Base-by-base conservation (phyloP, 352 stramenopile species). In the Globisporangium emineosum region DNA sequence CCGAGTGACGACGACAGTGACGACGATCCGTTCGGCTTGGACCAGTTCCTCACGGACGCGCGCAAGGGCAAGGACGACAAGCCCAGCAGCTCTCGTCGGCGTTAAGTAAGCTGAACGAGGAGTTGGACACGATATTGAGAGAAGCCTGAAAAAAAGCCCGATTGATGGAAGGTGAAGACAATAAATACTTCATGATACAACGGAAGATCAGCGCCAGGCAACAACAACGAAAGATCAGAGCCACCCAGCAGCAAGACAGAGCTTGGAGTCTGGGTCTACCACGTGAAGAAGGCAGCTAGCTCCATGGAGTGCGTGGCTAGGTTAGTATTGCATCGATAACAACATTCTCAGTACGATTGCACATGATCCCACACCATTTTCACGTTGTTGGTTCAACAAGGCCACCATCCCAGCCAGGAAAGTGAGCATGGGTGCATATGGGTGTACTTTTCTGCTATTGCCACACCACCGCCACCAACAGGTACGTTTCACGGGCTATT, bases 11-110 rank as follows among this genome's bases (percentile, higher is more conserved):
- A 72, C 43, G 84, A 78, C 42, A 77, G 78, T 27, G 71, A 76
- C 23, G 77, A 91, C 57, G 89, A 97, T 50, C 89, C 89, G 37
- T 97, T 93, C 37, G 87, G 86, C 19, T 66, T 96, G 30, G 89
- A 94, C 60, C 79, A 91, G 65, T 94, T 95, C 61, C 68, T 95
- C 27, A 83, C 82, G 13, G 84, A 95, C 37, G 86, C 86, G 10
- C 79, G 86, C 29, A 86, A 81, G 58, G 71, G 71, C 23, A 51
- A 56, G 25, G 67, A 72, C 23, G 65, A 76, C 30, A 43, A 65
- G 27, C 52, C 43, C 21, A 68, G 71, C 49, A 71, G 75, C 15
- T 57, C 51, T 62, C 67, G 67, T 49, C 74, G 70, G 13, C 77
- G 68, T 47, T 82, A 70, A 72, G 1, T 37, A 23, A 47, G 40